Conservation (phyloP, 2,329 filamentous ascomycete genomes). For the Cryphonectria naterciae region DNA sequence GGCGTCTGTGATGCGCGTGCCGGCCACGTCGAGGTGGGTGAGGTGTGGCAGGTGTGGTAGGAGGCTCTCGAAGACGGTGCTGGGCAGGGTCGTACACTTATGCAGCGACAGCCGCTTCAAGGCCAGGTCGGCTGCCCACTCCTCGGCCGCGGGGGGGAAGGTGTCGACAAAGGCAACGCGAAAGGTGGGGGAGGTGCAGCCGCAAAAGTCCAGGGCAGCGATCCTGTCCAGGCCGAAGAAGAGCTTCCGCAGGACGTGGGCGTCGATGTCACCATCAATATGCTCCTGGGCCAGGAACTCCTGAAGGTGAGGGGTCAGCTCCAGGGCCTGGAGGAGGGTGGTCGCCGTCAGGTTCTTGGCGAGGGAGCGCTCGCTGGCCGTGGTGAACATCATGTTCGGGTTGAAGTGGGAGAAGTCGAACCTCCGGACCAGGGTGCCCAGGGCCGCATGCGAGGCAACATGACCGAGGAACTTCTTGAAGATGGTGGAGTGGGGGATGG, state of each 20-base stretch:
- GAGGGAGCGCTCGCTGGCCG: conserved; percentile 73
- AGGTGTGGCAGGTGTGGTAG: conserved; percentile 71
- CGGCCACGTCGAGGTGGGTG: conserved; percentile 80
- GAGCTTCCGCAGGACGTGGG: conserved; percentile 70
- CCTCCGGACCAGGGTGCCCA: conserved; percentile 77
- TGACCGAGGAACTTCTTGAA: conserved; percentile 81
- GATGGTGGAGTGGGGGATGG: conserved; percentile 80
- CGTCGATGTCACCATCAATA: conserved; percentile 74
- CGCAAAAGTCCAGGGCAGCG: conserved; percentile 75
- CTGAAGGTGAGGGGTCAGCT: conserved; percentile 72
- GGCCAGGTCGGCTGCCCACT: conserved; percentile 56
- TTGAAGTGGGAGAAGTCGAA: conserved; percentile 88
- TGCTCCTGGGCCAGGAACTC: conserved; percentile 84
- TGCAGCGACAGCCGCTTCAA: conserved; percentile 75
- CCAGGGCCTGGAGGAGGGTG: conserved; percentile 72
- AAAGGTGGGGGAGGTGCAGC: conserved; percentile 71
- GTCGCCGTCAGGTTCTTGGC: conserved; percentile 76
- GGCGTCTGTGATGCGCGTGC: conserved; percentile 73
- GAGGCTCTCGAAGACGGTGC: conserved; percentile 68
- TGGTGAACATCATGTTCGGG: conserved; percentile 75
- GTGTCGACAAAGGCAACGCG: conserved; percentile 65
- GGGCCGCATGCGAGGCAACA: conserved; percentile 65
- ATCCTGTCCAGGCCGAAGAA: conserved; percentile 68
- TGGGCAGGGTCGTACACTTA: conserved; percentile 73
- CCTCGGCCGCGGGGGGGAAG: conserved; percentile 44